These are phyloP conservation scores for Arthrinium puccinioides DNA, from an alignment of 2,329 filamentous ascomycete species.

Conservation along the genomic window DNA sequence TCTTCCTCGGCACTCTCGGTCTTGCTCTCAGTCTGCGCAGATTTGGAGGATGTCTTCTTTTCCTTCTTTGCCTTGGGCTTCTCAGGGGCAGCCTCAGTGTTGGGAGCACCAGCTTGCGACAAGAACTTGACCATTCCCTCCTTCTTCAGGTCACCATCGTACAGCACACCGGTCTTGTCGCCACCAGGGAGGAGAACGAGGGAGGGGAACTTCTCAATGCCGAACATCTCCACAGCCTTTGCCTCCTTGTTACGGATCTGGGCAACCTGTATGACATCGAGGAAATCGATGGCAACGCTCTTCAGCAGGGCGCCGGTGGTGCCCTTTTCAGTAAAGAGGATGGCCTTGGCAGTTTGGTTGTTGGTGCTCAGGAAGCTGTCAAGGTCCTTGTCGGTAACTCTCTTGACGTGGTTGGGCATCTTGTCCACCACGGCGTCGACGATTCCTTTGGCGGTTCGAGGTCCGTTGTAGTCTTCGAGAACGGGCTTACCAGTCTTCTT, in stretches of 20 bases:
- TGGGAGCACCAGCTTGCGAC: slow-evolving; percentile 69
- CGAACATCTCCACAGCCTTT: slow-evolving; percentile 64
- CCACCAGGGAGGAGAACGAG: slow-evolving; percentile 72
- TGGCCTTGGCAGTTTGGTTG: slow-evolving; percentile 69
- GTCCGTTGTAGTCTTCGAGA: slow-evolving; percentile 86
- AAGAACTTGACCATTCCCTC: slow-evolving; percentile 75
- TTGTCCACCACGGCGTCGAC: slow-evolving; percentile 77
- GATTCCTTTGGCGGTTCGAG: slow-evolving; percentile 77
- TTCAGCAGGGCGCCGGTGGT: slow-evolving; percentile 76
- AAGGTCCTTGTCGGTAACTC: slow-evolving; percentile 71
- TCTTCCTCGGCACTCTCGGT: slow-evolving; percentile 27
- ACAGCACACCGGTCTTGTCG: slow-evolving; percentile 60
- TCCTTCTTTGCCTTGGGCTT: slow-evolving; percentile 21
- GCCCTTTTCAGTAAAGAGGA: slow-evolving; percentile 92
- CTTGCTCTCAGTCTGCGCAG: slow-evolving; percentile 26
- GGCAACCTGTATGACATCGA: slow-evolving; percentile 69
- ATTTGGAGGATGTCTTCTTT: slow-evolving; percentile 33
- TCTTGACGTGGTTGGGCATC: slow-evolving; percentile 87
- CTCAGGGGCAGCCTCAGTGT: slow-evolving; percentile 51
- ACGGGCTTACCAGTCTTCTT: slow-evolving; percentile 69
- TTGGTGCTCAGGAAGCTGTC: slow-evolving; percentile 64
- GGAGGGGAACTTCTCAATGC: slow-evolving; percentile 69
- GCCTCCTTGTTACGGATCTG: slow-evolving; percentile 80
- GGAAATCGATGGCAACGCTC: slow-evolving; percentile 84
- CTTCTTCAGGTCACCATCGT: slow-evolving; percentile 82